Percentiles rank a stretch among this genome's conserved stretches.
These are phyloP conservation scores for Monilinia vaccinii-corymbosi DNA, from an alignment of 2,329 filamentous ascomycete species.

Conservation along the genomic window DNA sequence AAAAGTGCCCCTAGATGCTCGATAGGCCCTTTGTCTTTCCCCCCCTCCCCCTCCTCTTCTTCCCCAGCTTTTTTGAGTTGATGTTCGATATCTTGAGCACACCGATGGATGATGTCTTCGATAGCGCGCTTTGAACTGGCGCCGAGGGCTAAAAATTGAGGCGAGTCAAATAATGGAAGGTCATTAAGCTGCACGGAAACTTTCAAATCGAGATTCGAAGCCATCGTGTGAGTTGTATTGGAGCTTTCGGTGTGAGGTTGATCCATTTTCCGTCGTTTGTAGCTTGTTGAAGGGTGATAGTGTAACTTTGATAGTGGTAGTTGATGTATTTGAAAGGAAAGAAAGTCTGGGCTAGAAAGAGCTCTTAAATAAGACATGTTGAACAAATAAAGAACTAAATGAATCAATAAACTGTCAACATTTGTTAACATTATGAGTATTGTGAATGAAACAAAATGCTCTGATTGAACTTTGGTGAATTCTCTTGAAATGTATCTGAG, in stretches of 20 bases:
- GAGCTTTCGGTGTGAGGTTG: too few relatives aligned
- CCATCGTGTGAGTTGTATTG: background rate
- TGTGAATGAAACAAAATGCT: background rate
- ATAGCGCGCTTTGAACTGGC: background rate
- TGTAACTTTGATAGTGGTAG: background rate
- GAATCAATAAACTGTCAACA: background rate
- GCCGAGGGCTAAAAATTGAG: background rate
- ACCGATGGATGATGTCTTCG: background rate
- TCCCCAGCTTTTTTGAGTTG: background rate
- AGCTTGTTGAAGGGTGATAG: background rate
- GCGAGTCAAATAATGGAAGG: background rate
- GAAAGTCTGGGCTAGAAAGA: background rate
- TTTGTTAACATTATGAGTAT: background rate
- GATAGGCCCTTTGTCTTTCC: background rate
- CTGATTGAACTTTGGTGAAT: background rate
- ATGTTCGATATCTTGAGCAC: background rate
- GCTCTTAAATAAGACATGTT: background rate
- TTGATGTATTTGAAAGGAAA: background rate
- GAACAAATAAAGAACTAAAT: accelerated
- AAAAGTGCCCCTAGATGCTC: background rate
- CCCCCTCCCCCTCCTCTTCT: background rate
- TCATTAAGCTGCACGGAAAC: background rate
- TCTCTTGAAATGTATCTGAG: background rate
- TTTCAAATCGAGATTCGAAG: background rate
- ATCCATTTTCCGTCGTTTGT: background rate